Evolutionary conservation across 2,329 filamentous ascomycete genomes (phyloP), one percentile per base, ranked within the genome.

Genomic region (Penicillium sp.): DNA sequence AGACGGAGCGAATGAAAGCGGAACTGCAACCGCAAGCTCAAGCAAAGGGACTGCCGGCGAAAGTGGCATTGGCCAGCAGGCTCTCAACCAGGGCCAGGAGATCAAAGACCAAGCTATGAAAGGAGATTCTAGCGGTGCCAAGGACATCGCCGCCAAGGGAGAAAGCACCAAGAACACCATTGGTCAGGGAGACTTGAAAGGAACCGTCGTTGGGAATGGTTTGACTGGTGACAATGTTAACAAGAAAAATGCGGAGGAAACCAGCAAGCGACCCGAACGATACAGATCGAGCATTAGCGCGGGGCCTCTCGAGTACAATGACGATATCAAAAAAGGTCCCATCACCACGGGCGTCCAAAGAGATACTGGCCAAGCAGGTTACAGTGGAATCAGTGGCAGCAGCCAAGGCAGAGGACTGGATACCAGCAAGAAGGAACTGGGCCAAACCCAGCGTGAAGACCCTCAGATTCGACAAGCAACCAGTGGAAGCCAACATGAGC

Each of bases 291-390:
- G 59, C 24, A 35, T 60, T 13, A 55, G 33, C n/a, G 19, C 22
- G 16, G 50, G 58, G n/a, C 31, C 43, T 5, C 35, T 37, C n/a
- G 52, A 58, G 24, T 47, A 40, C 24, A 68, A 68, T 16, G 47
- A 60, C n/a, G 66, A 68, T 47, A 68, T 68, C 24, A 57, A 54
- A 36, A 67, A 54, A 19, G 66, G 66, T 3, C 66, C 66, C 14
- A 65, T 67, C 22, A 62, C 60, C 13, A 55, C 56, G 11, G 56
- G 61, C 11, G 54, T 53, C 13, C 63, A 60, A 37, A 53, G 60
- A 52, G 44, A 60, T 37, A 54, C 44, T 6, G 58, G 55, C 13
- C 52, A 36, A 19, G 24, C 50, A 6, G 52, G 49, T 33, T 16
- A 50, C 2, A 53, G 55, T 10, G 55, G 55, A 27, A 54, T 50